Percentiles rank a stretch among this genome's conserved stretches.
Evolutionary conservation across 2,329 filamentous ascomycete species (phyloP).

Genomic region (Geoglossum cookeanum): DNA sequence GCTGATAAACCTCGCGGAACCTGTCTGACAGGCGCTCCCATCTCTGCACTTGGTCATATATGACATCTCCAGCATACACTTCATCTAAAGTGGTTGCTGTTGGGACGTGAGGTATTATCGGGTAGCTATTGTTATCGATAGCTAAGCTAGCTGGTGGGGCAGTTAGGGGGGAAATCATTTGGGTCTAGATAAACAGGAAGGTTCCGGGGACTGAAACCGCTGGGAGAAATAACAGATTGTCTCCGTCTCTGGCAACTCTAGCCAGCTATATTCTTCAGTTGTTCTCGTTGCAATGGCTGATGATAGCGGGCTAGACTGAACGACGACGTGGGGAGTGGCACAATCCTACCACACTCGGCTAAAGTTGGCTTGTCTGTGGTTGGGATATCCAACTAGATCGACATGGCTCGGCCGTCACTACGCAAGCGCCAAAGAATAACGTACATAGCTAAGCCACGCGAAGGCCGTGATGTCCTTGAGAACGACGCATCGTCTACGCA

Average conservation of each 20-base stretch:
- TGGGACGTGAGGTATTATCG: conserved; percentile 34
- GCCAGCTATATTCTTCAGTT: too few species aligned
- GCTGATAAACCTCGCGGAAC: conserved; percentile 53
- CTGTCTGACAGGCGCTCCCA: conserved; percentile 55
- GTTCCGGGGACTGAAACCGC: too few species aligned
- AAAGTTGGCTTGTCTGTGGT: not conserved
- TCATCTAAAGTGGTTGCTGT: conserved; percentile 55
- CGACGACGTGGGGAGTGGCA: not conserved
- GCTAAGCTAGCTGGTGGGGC: not conserved
- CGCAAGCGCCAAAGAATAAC: conserved; percentile 2
- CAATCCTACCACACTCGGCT: not conserved
- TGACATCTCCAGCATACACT: conserved; percentile 62
- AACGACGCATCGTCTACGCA: not conserved
- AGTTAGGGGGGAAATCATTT: too few species aligned
- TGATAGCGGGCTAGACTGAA: too few species aligned
- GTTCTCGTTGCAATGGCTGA: too few species aligned
- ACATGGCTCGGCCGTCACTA: not conserved
- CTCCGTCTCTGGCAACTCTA: too few species aligned
- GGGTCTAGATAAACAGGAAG: too few species aligned
- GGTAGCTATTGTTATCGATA: not conserved
- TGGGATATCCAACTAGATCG: not conserved
- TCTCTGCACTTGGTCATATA: conserved; percentile 46
- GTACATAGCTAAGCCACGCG: not conserved
- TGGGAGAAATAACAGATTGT: too few species aligned
- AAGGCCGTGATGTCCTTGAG: not conserved